Conservation (phyloP, 441 rosid genomes). For the Theobroma grandiflorum region DNA sequence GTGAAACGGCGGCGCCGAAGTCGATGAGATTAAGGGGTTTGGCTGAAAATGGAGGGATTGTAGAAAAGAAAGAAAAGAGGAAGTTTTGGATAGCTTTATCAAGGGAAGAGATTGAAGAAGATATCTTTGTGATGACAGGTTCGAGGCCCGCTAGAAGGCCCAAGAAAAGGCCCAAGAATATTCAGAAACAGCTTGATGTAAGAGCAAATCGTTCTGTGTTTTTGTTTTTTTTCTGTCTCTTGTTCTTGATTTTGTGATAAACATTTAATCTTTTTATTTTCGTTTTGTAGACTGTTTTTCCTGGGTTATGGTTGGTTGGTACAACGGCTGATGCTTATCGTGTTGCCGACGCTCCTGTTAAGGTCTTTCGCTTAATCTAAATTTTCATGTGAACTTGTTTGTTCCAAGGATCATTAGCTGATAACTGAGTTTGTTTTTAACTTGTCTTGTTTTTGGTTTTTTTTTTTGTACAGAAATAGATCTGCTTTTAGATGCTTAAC, state of each 20-base stretch:
- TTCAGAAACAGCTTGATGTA: constrained; percentile 85
- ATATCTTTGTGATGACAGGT: constrained; percentile 80
- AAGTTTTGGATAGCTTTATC: constrained; percentile 80
- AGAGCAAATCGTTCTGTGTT: constrained; percentile 26
- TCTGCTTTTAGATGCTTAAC: constrained; percentile 20
- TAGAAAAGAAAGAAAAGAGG: constrained; percentile 67
- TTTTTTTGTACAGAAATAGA: constrained; percentile 35
- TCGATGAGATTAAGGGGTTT: constrained; percentile 68
- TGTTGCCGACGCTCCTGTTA: constrained; percentile 56
- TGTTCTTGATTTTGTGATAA: neutral
- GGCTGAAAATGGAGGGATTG: constrained; percentile 51
- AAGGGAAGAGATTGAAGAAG: constrained; percentile 90
- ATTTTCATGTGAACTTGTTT: neutral
- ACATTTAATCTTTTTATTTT: neutral
- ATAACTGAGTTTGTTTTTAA: neutral
- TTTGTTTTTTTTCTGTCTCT: neutral
- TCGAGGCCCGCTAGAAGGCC: constrained; percentile 81
- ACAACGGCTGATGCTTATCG: constrained; percentile 74
- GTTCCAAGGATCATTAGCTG: neutral
- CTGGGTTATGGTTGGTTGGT: constrained; percentile 89
- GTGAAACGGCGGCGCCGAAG: constrained; percentile 50
- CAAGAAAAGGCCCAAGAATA: constrained; percentile 67
- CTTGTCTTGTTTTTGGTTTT: neutral
- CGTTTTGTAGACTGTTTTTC: constrained; percentile 58
- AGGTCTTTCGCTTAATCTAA: constrained; percentile 46